phyloP scores from a whole-genome alignment of 257 asterid genomes.

The Paraleonurus japonicus region DNA sequence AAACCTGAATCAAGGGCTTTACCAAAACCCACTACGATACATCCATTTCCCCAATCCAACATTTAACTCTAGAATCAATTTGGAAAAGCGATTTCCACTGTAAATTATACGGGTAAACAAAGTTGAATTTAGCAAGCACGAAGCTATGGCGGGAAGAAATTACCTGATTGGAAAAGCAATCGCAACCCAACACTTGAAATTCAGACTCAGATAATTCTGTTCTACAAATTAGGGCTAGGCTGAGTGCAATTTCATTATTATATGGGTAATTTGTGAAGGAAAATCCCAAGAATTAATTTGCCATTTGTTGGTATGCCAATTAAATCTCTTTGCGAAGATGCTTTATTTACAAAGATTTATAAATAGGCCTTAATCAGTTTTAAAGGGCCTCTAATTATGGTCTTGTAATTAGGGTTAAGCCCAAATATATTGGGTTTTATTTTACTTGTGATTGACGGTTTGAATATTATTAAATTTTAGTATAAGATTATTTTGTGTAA shows the following conservation, averaged over 20 bases:
- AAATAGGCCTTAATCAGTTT: neutral
- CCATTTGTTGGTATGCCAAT: slow-evolving; percentile 1
- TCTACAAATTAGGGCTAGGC: slow-evolving; percentile 1
- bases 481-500: too few species aligned
- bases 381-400: neutral
- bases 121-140: neutral
- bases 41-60: neutral
- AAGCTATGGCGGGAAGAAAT: slow-evolving; percentile 1
- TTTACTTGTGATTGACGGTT: too few species aligned
- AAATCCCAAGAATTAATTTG: neutral
- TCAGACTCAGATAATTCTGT: neutral
- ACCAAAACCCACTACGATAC: neutral
- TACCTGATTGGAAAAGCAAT: slow-evolving; percentile 17
- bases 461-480: too few species aligned
- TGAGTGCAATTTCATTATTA: neutral
- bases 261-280: neutral
- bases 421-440: too few species aligned
- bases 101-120: neutral
- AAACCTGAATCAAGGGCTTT: slow-evolving; percentile 8
- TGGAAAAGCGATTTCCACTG: neutral
- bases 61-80: neutral
- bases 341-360: neutral
- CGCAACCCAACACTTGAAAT: neutral
- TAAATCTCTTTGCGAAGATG: neutral
- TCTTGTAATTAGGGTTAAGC: neutral